A percentile compares a stretch with the other conserved stretches of the same genome.
Conservation (phyloP, 2,329 filamentous ascomycete genomes). For the Aspergillus udagawae region DNA sequence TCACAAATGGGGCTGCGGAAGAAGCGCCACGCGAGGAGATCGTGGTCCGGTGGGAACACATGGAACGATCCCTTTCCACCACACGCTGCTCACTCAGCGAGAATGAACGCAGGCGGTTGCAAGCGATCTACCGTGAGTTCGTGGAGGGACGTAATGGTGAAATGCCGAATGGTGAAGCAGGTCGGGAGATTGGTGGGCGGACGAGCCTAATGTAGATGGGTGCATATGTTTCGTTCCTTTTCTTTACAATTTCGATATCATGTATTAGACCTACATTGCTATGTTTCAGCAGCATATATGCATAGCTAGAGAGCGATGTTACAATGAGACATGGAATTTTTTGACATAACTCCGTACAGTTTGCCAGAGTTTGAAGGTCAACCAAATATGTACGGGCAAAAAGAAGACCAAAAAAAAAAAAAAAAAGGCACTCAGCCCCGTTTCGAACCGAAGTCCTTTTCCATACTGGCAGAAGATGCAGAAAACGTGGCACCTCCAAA, state of each 20-base stretch:
- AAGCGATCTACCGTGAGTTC: slow-evolving; percentile 87
- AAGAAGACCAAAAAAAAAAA: not conserved
- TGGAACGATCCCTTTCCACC: slow-evolving; percentile 69
- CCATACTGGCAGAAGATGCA: not conserved
- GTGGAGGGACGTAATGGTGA: slow-evolving; percentile 88
- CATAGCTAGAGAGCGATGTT: not conserved
- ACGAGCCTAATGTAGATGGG: slow-evolving; percentile 77
- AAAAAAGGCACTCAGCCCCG: not conserved
- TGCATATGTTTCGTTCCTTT: not conserved
- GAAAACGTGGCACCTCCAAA: slow-evolving; percentile 11
- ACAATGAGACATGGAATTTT: not conserved
- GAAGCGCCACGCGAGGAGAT: slow-evolving; percentile 59
- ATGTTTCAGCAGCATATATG: not conserved
- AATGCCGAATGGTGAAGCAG: slow-evolving; percentile 89
- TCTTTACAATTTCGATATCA: not conserved
- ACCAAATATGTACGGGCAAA: not conserved
- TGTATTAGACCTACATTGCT: not conserved
- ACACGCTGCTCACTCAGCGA: slow-evolving; percentile 80
- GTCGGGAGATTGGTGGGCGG: slow-evolving; percentile 85
- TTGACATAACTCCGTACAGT: not conserved
- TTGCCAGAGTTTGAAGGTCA: not conserved
- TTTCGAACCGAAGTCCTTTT: slow-evolving; percentile 8
- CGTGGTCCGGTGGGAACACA: slow-evolving; percentile 77
- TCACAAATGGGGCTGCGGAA: slow-evolving; percentile 20
- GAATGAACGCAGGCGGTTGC: slow-evolving; percentile 69